Evolutionary conservation across 208 protist species (phyloP).

Genomic region (Wallacemonas collosoma): DNA sequence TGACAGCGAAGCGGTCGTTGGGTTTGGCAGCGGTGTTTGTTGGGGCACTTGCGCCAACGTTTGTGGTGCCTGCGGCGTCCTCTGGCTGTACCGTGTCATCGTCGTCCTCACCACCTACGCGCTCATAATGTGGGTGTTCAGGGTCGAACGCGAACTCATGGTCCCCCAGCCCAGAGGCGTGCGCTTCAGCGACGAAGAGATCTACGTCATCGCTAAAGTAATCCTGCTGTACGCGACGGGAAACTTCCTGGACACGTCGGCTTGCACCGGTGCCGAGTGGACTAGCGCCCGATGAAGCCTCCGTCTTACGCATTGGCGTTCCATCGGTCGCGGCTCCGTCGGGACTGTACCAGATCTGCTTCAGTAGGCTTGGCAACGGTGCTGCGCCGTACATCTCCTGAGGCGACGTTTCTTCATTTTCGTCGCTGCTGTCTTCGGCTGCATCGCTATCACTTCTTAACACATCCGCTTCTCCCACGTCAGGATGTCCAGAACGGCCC

Average conservation of each 20-base stretch:
- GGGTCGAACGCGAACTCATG: slow-evolving; percentile 34
- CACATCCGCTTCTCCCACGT: no score
- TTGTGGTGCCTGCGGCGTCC: slow-evolving; percentile 8
- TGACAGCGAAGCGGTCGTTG: slow-evolving; percentile 41
- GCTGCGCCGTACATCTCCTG: slow-evolving; percentile 26
- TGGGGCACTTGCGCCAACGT: neutral
- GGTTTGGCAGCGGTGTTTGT: slow-evolving; percentile 2
- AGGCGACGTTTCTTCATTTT: slow-evolving; percentile 1
- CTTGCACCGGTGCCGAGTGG: slow-evolving; percentile 15
- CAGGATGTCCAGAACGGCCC: neutral
- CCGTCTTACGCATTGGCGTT: neutral
- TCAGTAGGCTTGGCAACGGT: slow-evolving; percentile 69
- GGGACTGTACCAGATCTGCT: slow-evolving; percentile 86
- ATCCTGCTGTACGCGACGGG: slow-evolving; percentile 80
- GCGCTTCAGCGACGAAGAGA: slow-evolving; percentile 48
- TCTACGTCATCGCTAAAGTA: slow-evolving; percentile 86
- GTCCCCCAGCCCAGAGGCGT: slow-evolving; percentile 12
- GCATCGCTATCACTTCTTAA: no score
- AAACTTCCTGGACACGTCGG: slow-evolving; percentile 44
- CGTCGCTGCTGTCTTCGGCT: neutral
- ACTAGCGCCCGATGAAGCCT: slow-evolving; percentile 11
- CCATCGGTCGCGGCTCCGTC: slow-evolving; percentile 44
- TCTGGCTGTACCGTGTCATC: slow-evolving; percentile 19
- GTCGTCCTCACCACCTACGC: slow-evolving; percentile 8
- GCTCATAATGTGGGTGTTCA: slow-evolving; percentile 13